These are phyloP conservation scores for Globisporangium nagaii DNA, from an alignment of 352 stramenopile genomes.

Conservation along the genomic window DNA sequence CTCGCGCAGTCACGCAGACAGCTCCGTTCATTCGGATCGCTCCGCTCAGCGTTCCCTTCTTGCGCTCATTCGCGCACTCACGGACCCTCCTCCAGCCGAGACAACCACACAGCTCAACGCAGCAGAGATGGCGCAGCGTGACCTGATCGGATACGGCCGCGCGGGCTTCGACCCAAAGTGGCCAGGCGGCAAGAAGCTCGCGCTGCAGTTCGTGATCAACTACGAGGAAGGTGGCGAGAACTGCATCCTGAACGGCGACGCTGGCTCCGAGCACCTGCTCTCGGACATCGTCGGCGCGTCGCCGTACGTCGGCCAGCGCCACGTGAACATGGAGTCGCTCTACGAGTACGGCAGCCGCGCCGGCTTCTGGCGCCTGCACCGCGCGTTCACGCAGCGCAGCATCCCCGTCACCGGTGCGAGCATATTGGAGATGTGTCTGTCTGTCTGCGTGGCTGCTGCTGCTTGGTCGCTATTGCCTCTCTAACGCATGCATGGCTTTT, in stretches of 20 bases:
- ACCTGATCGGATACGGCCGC: conserved; percentile 87
- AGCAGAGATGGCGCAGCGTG: conserved; percentile 38
- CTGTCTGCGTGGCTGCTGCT: not conserved
- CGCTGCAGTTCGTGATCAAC: conserved; percentile 95
- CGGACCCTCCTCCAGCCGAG: too few relatives aligned
- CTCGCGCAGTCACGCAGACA: too few relatives aligned
- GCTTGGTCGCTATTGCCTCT: not conserved
- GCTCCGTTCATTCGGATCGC: too few relatives aligned
- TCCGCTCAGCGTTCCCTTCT: too few relatives aligned
- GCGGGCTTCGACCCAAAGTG: conserved; percentile 69
- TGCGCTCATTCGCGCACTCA: too few relatives aligned
- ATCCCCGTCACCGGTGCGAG: conserved; percentile 73
- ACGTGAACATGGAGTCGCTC: conserved; percentile 94
- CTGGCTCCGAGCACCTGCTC: conserved; percentile 87
- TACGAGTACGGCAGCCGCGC: conserved; percentile 94
- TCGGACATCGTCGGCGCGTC: conserved; percentile 88
- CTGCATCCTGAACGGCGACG: conserved; percentile 89
- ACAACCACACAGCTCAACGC: too few relatives aligned
- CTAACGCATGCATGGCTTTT: too few relatives aligned
- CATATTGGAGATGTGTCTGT: not conserved
- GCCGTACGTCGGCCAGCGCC: conserved; percentile 62
- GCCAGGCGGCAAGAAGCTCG: conserved; percentile 83
- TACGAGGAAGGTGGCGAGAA: conserved; percentile 96
- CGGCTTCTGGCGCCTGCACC: conserved; percentile 94
- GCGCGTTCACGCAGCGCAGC: conserved; percentile 84